phyloP scores from a whole-genome alignment of 805 yeast species.

The Hanseniaspora lachancei region DNA sequence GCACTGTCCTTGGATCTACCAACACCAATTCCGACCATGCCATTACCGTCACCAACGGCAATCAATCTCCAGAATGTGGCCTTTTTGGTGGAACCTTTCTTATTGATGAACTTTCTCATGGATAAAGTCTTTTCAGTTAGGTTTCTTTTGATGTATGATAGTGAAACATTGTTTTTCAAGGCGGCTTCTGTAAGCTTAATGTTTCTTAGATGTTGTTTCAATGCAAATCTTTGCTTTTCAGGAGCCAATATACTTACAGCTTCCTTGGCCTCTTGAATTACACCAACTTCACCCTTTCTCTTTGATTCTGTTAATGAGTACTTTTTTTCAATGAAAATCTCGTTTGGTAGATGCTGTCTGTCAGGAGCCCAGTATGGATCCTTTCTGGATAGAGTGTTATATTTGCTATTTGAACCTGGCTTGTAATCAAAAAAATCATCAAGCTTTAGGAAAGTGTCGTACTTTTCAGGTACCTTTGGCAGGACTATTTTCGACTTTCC shows the following conservation, averaged over 20 bases:
- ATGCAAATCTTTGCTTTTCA: not conserved
- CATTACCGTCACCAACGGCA: slow-evolving; percentile 84
- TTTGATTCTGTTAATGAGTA: slow-evolving; percentile 5
- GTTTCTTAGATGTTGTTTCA: slow-evolving; percentile 20
- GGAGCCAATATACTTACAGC: slow-evolving; percentile 3
- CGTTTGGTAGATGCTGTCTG: slow-evolving; percentile 16
- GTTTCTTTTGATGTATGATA: slow-evolving; percentile 40
- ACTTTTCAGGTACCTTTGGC: slow-evolving; percentile 20
- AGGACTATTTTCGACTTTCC: not conserved
- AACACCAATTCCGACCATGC: slow-evolving; percentile 89
- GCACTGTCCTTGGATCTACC: slow-evolving; percentile 74
- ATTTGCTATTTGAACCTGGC: slow-evolving; percentile 23
- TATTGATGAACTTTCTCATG: slow-evolving; percentile 73
- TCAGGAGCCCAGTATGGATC: slow-evolving; percentile 18
- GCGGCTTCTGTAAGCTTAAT: slow-evolving; percentile 38
- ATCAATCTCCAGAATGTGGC: slow-evolving; percentile 70
- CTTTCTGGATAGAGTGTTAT: slow-evolving; percentile 16
- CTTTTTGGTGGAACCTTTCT: slow-evolving; percentile 85
- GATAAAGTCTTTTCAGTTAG: slow-evolving; percentile 55
- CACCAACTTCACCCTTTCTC: slow-evolving; percentile 5
- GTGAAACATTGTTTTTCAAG: slow-evolving; percentile 53
- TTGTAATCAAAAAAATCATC: slow-evolving; percentile 67
- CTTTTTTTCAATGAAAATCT: not conserved
- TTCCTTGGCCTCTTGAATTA: slow-evolving; percentile 1
- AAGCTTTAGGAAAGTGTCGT: slow-evolving; percentile 54